Evolutionary conservation across 2,329 filamentous ascomycete species (phyloP).

Genomic region (Septoria linicola): DNA sequence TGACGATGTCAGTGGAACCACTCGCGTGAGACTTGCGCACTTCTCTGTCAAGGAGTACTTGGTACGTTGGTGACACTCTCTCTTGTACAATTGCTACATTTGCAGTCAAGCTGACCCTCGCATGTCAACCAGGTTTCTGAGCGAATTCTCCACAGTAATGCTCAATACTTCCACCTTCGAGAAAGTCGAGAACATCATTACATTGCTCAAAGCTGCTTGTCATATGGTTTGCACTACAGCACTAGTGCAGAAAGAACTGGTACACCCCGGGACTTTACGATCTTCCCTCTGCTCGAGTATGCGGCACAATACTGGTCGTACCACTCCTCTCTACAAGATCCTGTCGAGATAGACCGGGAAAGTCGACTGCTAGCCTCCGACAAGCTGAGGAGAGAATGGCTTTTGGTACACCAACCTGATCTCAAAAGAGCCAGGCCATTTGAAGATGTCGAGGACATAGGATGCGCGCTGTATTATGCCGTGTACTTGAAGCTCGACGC

Average conservation of each 20-base stretch:
- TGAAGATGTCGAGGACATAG: background rate
- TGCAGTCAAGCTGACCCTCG: too few species aligned
- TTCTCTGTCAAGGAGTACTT: conserved; percentile 32
- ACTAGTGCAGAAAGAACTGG: conserved; percentile 6
- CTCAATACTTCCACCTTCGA: conserved; percentile 16
- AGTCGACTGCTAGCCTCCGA: background rate
- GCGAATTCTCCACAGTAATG: conserved; percentile 16
- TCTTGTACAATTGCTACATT: too few species aligned
- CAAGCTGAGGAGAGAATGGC: conserved; percentile 5
- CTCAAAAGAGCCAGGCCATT: background rate
- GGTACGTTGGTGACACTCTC: too few species aligned
- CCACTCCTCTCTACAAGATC: conserved; percentile 16
- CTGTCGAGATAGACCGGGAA: conserved; percentile 3
- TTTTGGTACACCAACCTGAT: background rate
- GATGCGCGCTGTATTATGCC: conserved; percentile 1
- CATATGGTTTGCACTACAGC: conserved; percentile 21
- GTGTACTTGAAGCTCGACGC: background rate
- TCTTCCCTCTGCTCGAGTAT: conserved; percentile 24
- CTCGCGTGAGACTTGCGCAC: conserved; percentile 27
- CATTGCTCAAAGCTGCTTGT: conserved; percentile 20
- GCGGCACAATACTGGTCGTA: conserved; percentile 20
- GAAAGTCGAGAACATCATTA: conserved; percentile 12
- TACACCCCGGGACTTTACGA: conserved; percentile 16
- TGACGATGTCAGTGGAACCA: conserved; percentile 4
- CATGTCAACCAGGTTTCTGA: too few species aligned